A percentile compares a stretch with the other conserved stretches of the same genome.
phyloP scores from a whole-genome alignment of 1,139 yeast species.

The Blastobotrys illinoisensis region DNA sequence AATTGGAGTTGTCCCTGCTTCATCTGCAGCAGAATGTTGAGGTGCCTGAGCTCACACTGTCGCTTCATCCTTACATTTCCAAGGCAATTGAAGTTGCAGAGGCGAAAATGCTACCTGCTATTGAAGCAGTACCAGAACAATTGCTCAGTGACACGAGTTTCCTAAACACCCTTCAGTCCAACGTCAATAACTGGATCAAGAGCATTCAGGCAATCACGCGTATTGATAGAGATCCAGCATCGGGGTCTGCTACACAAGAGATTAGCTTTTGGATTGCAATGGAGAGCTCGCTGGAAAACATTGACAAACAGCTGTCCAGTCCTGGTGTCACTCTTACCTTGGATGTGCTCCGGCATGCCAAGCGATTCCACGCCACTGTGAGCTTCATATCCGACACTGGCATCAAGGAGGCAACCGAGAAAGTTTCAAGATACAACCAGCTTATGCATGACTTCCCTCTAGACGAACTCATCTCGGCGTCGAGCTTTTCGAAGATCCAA shows the following conservation, averaged over 20 bases:
- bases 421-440: conserved; percentile 52
- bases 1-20: conserved; percentile 60
- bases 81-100: conserved; percentile 35
- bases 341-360: conserved; percentile 59
- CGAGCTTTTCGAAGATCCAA: conserved; percentile 43
- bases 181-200: conserved; percentile 69
- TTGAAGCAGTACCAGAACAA: conserved; percentile 33
- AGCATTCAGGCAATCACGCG: conserved; percentile 55
- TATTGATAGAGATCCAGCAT: conserved; percentile 45
- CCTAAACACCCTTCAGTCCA: conserved; percentile 59
- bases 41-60: conserved; percentile 54
- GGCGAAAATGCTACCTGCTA: conserved; percentile 10
- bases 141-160: conserved; percentile 47
- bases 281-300: conserved; percentile 54
- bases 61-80: conserved; percentile 51
- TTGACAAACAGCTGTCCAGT: conserved; percentile 54
- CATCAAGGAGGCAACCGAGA: conserved; percentile 49
- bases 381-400: conserved; percentile 72
- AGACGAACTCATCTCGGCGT: conserved; percentile 50
- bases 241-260: conserved; percentile 65
- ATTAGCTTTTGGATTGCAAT: conserved; percentile 74
- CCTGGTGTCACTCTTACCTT: conserved; percentile 55
- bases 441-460: conserved; percentile 69
- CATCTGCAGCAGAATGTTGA: conserved; percentile 65
- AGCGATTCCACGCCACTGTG: conserved; percentile 73